These are phyloP conservation scores for Galerina sulciceps DNA, from an alignment of 768 basidiomycete genomes.

Conservation along the genomic window DNA sequence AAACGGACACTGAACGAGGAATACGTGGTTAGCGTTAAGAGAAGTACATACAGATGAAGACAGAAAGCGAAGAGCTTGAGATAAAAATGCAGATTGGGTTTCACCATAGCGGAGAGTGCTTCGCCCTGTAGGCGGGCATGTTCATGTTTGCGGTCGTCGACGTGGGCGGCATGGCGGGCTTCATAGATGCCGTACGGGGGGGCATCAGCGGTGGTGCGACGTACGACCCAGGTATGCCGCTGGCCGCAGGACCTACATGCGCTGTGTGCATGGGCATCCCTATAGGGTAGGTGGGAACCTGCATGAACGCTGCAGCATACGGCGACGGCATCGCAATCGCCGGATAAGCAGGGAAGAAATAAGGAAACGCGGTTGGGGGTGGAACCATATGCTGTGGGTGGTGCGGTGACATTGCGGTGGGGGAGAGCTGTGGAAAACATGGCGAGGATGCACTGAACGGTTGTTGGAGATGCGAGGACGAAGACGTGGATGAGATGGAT, in stretches of 20 bases:
- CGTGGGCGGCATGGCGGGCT: background rate
- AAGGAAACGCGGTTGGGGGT: constrained; percentile 18
- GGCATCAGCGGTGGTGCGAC: constrained; percentile 10
- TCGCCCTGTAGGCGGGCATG: constrained; percentile 7
- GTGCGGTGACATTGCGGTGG: constrained; percentile 8
- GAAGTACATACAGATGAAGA: constrained; percentile 9
- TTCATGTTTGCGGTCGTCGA: constrained; percentile 1
- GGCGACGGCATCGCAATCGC: constrained; percentile 21
- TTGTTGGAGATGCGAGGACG: constrained; percentile 4
- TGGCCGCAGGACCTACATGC: background rate
- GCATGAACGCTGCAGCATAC: constrained; percentile 20
- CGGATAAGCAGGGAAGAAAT: constrained; percentile 30
- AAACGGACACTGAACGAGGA: background rate
- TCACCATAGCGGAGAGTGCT: constrained; percentile 21
- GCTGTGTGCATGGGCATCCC: constrained; percentile 17
- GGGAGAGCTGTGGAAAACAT: constrained; percentile 6
- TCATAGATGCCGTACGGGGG: background rate
- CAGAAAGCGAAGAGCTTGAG: constrained; percentile 4
- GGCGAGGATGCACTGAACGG: constrained; percentile 7
- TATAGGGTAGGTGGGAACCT: constrained; percentile 23
- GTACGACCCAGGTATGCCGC: background rate
- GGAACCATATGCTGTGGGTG: constrained; percentile 10
- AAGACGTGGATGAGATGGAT: constrained; percentile 11
- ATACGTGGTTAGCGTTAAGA: constrained; percentile 1
- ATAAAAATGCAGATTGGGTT: constrained; percentile 7